Percentiles rank a stretch among this genome's conserved stretches.
These are phyloP conservation scores for Hemileccinum rubropunctum DNA, from an alignment of 768 basidiomycete species.

Conservation along the genomic window DNA sequence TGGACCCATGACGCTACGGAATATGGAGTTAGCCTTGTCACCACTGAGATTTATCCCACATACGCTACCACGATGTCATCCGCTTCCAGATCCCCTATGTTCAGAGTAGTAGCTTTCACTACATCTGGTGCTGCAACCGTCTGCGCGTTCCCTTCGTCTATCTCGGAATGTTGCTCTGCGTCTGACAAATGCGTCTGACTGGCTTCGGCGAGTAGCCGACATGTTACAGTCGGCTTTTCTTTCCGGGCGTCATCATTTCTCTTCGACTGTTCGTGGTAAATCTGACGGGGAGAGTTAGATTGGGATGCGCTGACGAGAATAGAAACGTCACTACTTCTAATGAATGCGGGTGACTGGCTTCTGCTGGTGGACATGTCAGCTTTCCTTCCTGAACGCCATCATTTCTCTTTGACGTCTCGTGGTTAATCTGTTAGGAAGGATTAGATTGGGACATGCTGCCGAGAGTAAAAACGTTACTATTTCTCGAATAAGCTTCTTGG, in stretches of 20 bases:
- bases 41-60: neutral
- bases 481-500: neutral
- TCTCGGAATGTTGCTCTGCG: too few relatives aligned
- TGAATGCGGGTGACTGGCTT: too few relatives aligned
- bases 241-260: neutral
- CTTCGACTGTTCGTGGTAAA: neutral
- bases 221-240: neutral
- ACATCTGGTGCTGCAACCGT: too few relatives aligned
- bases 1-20: constrained; percentile 15
- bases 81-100: neutral
- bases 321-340: neutral
- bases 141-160: too few relatives aligned
- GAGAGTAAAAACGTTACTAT: neutral
- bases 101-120: too few relatives aligned
- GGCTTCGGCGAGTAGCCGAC: too few relatives aligned
- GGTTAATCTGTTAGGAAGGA: neutral
- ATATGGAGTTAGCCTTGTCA: neutral
- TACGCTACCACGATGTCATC: neutral
- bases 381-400: neutral
- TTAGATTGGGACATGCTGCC: neutral
- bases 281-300: neutral
- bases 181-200: too few relatives aligned
- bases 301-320: neutral
- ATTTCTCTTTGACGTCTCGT: neutral
- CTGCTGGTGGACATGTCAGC: neutral